Evolutionary conservation across 1,139 yeast species (phyloP), one percentile per base, ranked within the genome.

Genomic region (Lodderomyces pseudojiufengensis): DNA sequence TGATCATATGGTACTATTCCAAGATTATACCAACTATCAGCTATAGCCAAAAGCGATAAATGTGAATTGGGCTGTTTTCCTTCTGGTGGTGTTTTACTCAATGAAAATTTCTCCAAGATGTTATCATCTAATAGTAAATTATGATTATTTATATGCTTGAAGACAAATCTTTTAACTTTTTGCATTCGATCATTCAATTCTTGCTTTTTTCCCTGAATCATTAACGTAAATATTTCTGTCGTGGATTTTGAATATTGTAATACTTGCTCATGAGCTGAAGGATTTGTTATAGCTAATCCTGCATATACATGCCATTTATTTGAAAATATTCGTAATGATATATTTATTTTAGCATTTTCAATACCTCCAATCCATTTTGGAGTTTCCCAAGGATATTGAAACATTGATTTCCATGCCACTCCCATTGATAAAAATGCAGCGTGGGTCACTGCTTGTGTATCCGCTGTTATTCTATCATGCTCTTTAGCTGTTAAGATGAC

Each of bases 251-350:
- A 85, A 55, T 90, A 92, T 56, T 90, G 97, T 42, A 86, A 69
- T 14, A 94, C 84, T 59, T 92, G 98, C 27, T 74, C 77, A 53
- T 90, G 97, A 1, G 98, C 97, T 21, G 92, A 78, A 0, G 97
- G 97, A 54, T 92, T 92, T 3, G 96, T 84, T 43, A 92, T 90
- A 9, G 97, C 97, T 49, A 92, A 69, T 0, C 98, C 98, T 4
- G 98, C 98, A 55, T 92, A 92, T 16, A 92, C 98, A 54, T 92
- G 98, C 95, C 97, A 92, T 59, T 90, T 88, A 61, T 90, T 92
- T 22, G 95, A 80, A 58, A 73, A 92, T 31, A 92, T 92, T 46
- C 98, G 71, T 53, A 92, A 64, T 1, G 97, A 84, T 34, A 92
- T 88, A 57, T 92, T 92, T 55, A 90, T 85, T 52, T 92, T 92